phyloP scores from a whole-genome alignment of 192 early-diverging fungal genomes.

The Coemansia sp. region DNA sequence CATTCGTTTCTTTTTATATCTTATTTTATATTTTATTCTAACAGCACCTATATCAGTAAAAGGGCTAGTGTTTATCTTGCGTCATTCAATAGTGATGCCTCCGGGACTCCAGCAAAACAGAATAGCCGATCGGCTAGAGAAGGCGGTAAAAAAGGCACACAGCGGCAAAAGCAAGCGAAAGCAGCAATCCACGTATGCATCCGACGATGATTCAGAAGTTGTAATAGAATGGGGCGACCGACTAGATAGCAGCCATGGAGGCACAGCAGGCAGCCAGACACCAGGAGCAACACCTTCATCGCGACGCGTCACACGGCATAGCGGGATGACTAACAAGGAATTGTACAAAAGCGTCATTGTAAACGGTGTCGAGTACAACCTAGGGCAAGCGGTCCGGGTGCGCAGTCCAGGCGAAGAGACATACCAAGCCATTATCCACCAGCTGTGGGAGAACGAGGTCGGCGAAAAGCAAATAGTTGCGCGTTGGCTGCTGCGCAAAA shows the following conservation, averaged over 20 bases:
- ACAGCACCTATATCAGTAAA: not conserved
- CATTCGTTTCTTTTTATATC: slow-evolving; percentile 3
- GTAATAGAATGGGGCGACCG: slow-evolving; percentile 39
- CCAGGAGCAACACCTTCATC: slow-evolving; percentile 8
- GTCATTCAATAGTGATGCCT: slow-evolving; percentile 9
- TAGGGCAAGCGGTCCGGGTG: slow-evolving; percentile 45
- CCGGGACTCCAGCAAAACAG: slow-evolving; percentile 20
- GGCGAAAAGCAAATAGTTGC: slow-evolving; percentile 51
- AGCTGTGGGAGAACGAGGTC: slow-evolving; percentile 61
- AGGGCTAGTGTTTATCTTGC: not conserved
- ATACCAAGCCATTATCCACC: slow-evolving; percentile 56
- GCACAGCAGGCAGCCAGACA: not conserved
- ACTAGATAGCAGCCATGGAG: slow-evolving; percentile 6
- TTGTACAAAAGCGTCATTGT: slow-evolving; percentile 47
- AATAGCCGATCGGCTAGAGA: slow-evolving; percentile 35
- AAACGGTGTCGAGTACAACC: slow-evolving; percentile 44
- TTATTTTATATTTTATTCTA: not conserved
- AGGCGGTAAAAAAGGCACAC: slow-evolving; percentile 23
- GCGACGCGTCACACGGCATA: slow-evolving; percentile 60
- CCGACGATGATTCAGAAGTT: slow-evolving; percentile 22
- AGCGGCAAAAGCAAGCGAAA: slow-evolving; percentile 16
- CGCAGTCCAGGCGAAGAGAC: slow-evolving; percentile 47
- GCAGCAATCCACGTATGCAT: slow-evolving; percentile 16
- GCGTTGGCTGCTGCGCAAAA: slow-evolving; percentile 59
- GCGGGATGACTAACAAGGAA: slow-evolving; percentile 58